A percentile compares a stretch with the other conserved stretches of the same genome.
Conservation (phyloP, 108 stramenopile species). For the Parietichytrium sp. region DNA sequence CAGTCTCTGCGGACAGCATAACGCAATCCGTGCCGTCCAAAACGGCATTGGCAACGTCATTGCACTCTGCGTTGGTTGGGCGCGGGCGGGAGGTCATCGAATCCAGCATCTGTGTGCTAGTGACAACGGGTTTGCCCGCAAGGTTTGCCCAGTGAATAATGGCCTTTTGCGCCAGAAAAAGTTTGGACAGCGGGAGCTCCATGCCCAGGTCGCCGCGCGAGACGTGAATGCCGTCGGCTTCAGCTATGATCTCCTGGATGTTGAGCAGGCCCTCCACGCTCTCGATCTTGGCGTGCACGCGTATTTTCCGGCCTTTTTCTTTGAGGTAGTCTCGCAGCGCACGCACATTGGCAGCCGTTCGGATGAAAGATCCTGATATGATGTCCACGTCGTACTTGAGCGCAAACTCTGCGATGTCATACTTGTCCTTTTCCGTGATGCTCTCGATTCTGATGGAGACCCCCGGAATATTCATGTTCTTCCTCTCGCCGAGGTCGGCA, state of each 20-base stretch:
- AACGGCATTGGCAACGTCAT: slow-evolving; percentile 97
- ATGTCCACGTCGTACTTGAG: slow-evolving; percentile 41
- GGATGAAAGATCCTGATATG: slow-evolving; percentile 46
- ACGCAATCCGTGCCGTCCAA: slow-evolving; percentile 96
- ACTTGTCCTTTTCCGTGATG: slow-evolving; percentile 72
- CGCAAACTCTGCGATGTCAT: slow-evolving; percentile 43
- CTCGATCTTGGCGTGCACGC: slow-evolving; percentile 54
- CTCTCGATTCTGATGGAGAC: slow-evolving; percentile 78
- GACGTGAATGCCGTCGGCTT: slow-evolving; percentile 49
- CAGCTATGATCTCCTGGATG: slow-evolving; percentile 41
- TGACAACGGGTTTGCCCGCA: slow-evolving; percentile 71
- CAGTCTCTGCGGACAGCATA: slow-evolving; percentile 95
- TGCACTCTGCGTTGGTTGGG: slow-evolving; percentile 97
- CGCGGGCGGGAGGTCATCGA: slow-evolving; percentile 96
- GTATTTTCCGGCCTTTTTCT: slow-evolving; percentile 40
- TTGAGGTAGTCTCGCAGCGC: slow-evolving; percentile 42
- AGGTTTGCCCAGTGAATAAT: slow-evolving; percentile 55
- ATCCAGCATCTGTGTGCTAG: slow-evolving; percentile 98
- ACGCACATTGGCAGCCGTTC: slow-evolving; percentile 42
- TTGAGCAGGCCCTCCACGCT: slow-evolving; percentile 45
- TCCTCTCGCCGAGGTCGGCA: slow-evolving; percentile 74
- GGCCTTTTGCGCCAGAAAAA: slow-evolving; percentile 63
- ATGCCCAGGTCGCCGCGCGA: slow-evolving; percentile 52
- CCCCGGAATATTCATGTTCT: slow-evolving; percentile 88
- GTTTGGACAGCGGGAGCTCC: slow-evolving; percentile 50